Conservation (phyloP, 1,284 basidiomycete genomes). For the Gymnopus androsaceus region DNA sequence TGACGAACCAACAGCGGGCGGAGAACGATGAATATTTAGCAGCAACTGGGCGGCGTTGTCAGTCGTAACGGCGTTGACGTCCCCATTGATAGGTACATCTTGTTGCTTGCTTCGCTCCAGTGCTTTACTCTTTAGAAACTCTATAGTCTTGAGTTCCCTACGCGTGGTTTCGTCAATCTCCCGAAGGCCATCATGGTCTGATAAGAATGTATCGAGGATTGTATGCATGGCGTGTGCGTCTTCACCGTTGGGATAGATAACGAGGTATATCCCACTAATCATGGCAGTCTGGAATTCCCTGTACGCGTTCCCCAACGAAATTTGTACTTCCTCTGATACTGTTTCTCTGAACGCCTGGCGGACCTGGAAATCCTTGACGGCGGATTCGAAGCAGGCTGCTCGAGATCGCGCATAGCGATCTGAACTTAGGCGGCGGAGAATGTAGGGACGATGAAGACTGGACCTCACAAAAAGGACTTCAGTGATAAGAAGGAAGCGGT, state of each 20-base stretch:
- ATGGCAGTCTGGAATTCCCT: constrained; percentile 84
- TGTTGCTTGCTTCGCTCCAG: constrained; percentile 27
- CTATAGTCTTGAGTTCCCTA: constrained; percentile 77
- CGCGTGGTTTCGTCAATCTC: constrained; percentile 82
- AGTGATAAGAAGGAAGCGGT: constrained; percentile 78
- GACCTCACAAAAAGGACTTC: constrained; percentile 81
- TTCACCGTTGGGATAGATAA: constrained; percentile 71
- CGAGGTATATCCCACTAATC: constrained; percentile 83
- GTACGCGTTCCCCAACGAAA: constrained; percentile 76
- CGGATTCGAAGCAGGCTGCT: constrained; percentile 77
- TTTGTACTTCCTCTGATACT: constrained; percentile 60
- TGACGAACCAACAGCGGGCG: constrained; percentile 32
- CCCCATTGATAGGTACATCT: constrained; percentile 24
- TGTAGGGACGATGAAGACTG: constrained; percentile 76
- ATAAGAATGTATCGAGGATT: constrained; percentile 76
- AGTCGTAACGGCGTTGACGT: constrained; percentile 17
- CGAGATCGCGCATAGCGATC: constrained; percentile 78
- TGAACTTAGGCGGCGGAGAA: constrained; percentile 69
- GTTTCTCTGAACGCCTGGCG: constrained; percentile 65
- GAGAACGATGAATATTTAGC: constrained; percentile 48
- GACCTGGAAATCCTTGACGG: constrained; percentile 74
- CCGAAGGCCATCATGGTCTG: constrained; percentile 65
- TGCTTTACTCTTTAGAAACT: constrained; percentile 72
- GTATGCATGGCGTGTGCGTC: constrained; percentile 71
- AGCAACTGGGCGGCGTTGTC: constrained; percentile 52